Evolutionary conservation across 768 basidiomycete species (phyloP).

Genomic region (Lactarius hatsudake): DNA sequence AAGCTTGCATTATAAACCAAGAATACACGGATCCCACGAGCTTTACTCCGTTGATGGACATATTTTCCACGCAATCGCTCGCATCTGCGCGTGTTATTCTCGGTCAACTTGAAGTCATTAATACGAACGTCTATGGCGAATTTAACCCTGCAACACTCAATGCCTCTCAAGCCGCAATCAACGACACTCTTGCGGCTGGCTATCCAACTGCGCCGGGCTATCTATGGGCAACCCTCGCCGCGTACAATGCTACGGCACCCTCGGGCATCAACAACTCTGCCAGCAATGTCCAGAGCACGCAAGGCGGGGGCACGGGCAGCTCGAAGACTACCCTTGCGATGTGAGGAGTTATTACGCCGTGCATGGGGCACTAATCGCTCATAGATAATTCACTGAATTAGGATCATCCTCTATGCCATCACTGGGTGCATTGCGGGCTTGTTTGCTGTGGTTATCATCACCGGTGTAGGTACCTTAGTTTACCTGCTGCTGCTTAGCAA

Average conservation of each 20-base stretch:
- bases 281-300: slow-evolving; percentile 30
- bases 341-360: slow-evolving; percentile 39
- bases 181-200: slow-evolving; percentile 41
- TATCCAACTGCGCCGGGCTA: slow-evolving; percentile 53
- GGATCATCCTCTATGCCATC: slow-evolving; percentile 84
- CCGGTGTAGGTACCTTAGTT: slow-evolving; percentile 55
- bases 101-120: slow-evolving; percentile 54
- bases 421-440: slow-evolving; percentile 85
- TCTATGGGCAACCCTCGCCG: slow-evolving; percentile 66
- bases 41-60: slow-evolving; percentile 72
- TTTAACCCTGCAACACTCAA: slow-evolving; percentile 69
- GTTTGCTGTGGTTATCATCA: slow-evolving; percentile 81
- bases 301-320: not conserved
- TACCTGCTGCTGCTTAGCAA: not conserved
- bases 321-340: slow-evolving; percentile 57
- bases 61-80: slow-evolving; percentile 69
- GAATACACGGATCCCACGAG: slow-evolving; percentile 60
- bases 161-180: slow-evolving; percentile 42
- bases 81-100: slow-evolving; percentile 55
- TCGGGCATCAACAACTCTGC: slow-evolving; percentile 28
- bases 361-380: slow-evolving; percentile 8
- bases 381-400: slow-evolving; percentile 33
- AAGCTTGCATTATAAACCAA: slow-evolving; percentile 71
- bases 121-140: slow-evolving; percentile 48
- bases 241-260: slow-evolving; percentile 55